Percentiles rank a stretch among this genome's conserved stretches.
phyloP scores from a whole-genome alignment of 805 yeast genomes.

The Pichia phayaonensis region DNA sequence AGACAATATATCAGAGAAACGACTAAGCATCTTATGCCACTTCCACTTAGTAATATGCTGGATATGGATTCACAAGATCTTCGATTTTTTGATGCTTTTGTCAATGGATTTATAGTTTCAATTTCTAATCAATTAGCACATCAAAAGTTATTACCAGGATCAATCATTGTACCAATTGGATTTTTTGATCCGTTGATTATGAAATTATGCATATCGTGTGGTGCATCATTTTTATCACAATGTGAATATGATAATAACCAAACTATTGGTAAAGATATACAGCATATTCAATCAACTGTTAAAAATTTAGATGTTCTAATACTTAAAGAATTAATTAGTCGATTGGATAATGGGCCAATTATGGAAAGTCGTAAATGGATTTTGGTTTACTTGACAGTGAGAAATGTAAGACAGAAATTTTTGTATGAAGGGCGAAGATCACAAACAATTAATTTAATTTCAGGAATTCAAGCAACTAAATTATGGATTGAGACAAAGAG shows the following conservation, averaged over 20 bases:
- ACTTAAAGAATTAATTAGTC: slow-evolving; percentile 15
- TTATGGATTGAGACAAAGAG: slow-evolving; percentile 19
- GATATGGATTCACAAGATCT: not conserved
- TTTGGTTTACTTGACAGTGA: slow-evolving; percentile 31
- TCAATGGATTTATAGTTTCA: slow-evolving; percentile 34
- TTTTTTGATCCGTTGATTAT: slow-evolving; percentile 24
- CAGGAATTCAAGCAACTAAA: slow-evolving; percentile 32
- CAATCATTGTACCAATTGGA: slow-evolving; percentile 33
- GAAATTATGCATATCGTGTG: slow-evolving; percentile 34
- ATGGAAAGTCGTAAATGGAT: slow-evolving; percentile 34
- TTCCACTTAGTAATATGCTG: not conserved
- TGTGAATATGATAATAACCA: slow-evolving; percentile 16
- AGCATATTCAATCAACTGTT: not conserved
- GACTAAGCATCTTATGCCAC: not conserved
- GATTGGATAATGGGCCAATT: slow-evolving; percentile 18
- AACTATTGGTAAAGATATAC: slow-evolving; percentile 15
- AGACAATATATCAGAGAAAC: slow-evolving; percentile 15
- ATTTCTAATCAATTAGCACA: slow-evolving; percentile 37
- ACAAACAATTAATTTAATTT: slow-evolving; percentile 29
- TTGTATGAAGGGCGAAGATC: slow-evolving; percentile 22
- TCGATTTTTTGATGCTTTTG: slow-evolving; percentile 28
- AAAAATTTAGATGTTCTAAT: slow-evolving; percentile 1
- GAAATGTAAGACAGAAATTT: slow-evolving; percentile 34
- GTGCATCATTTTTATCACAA: slow-evolving; percentile 28
- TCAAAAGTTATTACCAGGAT: slow-evolving; percentile 32